These are phyloP conservation scores for Talaromyces adpressus DNA, from an alignment of 495 filamentous ascomycete species.

Conservation along the genomic window DNA sequence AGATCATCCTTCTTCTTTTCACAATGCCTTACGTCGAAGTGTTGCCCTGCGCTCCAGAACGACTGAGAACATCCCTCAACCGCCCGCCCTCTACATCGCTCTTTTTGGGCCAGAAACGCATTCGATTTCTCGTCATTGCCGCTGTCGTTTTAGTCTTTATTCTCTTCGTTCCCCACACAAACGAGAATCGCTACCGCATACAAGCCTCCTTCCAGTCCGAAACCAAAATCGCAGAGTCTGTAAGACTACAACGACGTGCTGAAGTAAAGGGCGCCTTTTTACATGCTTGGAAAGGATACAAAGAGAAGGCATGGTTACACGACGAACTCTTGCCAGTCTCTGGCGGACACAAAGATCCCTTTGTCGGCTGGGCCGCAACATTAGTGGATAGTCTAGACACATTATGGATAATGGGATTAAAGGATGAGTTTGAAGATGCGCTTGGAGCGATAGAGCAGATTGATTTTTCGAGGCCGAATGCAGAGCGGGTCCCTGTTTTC, in stretches of 20 bases:
- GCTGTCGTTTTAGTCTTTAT: slow-evolving; percentile 1
- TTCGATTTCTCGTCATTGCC: background rate
- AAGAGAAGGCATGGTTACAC: slow-evolving; percentile 55
- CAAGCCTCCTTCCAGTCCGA: background rate
- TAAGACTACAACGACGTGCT: slow-evolving; percentile 28
- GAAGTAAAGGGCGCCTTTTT: slow-evolving; percentile 52
- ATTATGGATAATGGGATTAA: slow-evolving; percentile 80
- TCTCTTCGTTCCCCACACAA: background rate
- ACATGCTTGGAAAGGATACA: slow-evolving; percentile 61
- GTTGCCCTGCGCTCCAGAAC: background rate
- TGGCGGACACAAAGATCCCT: slow-evolving; percentile 49
- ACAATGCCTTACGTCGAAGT: background rate
- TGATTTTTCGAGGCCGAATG: slow-evolving; percentile 59
- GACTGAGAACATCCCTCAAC: background rate
- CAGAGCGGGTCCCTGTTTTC: slow-evolving; percentile 25
- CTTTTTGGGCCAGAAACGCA: slow-evolving; percentile 1
- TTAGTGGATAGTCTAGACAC: slow-evolving; percentile 82
- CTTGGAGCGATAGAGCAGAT: slow-evolving; percentile 59
- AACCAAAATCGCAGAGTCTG: slow-evolving; percentile 7
- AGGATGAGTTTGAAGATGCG: slow-evolving; percentile 72
- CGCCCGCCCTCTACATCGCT: background rate
- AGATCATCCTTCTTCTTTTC: background rate
- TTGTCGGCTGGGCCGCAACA: slow-evolving; percentile 78
- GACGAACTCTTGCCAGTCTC: slow-evolving; percentile 62
- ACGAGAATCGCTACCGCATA: background rate